These are phyloP conservation scores for Aspergillus proliferans DNA, from an alignment of 2,329 filamentous ascomycete genomes.

Conservation along the genomic window DNA sequence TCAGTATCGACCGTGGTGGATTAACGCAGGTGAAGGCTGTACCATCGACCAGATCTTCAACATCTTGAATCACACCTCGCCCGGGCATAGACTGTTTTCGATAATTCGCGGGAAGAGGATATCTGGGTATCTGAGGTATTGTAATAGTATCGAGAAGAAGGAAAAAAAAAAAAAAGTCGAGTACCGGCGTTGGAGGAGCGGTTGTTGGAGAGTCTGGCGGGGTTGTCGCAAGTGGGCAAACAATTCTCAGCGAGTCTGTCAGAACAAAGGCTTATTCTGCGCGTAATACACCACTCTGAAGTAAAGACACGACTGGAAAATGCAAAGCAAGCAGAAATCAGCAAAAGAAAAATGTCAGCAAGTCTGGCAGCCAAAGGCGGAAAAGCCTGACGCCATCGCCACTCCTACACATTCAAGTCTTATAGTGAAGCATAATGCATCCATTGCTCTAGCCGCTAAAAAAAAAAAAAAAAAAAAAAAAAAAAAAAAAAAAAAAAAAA, in stretches of 20 bases:
- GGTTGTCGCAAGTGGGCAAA: neutral
- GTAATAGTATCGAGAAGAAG: too few species aligned
- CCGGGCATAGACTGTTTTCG: neutral
- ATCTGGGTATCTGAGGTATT: too few species aligned
- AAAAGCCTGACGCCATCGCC: slow-evolving; percentile 1
- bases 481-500: neutral
- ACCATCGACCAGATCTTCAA: slow-evolving; percentile 99
- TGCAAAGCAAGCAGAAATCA: slow-evolving; percentile 1
- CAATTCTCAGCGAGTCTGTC: neutral
- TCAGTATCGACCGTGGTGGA: slow-evolving; percentile 10
- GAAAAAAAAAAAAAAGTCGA: too few species aligned
- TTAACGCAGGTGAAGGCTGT: slow-evolving; percentile 20
- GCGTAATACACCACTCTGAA: neutral
- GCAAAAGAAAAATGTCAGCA: neutral
- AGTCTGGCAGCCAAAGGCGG: slow-evolving; percentile 1
- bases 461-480: slow-evolving; percentile 9
- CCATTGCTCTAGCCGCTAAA: slow-evolving; percentile 20
- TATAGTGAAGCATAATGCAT: slow-evolving; percentile 13
- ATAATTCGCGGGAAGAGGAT: too few species aligned
- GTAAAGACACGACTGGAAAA: neutral
- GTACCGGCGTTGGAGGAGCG: neutral
- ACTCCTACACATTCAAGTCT: neutral
- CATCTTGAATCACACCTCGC: slow-evolving; percentile 56
- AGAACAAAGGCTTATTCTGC: neutral
- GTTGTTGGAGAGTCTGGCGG: neutral